Conservation (phyloP, 1,139 yeast species). For the Ogataea hybrid region DNA sequence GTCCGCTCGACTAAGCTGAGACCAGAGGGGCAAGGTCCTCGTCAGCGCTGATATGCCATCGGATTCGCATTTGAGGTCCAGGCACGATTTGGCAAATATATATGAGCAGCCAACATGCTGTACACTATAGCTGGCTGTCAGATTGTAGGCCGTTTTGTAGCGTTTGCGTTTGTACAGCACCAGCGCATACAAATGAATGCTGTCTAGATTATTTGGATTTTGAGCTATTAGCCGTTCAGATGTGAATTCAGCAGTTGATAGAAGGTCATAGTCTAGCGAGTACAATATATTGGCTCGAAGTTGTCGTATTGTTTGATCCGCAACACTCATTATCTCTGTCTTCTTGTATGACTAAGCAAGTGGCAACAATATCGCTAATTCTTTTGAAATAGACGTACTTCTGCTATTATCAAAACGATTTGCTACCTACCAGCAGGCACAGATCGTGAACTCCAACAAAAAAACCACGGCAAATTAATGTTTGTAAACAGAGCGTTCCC, state of each 20-base stretch:
- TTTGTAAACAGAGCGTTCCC: slow-evolving; percentile 10
- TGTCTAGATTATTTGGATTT: slow-evolving; percentile 46
- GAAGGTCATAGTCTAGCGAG: slow-evolving; percentile 67
- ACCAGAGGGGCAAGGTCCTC: slow-evolving; percentile 38
- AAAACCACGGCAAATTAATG: neutral
- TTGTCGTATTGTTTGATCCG: slow-evolving; percentile 35
- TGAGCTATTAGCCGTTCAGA: slow-evolving; percentile 69
- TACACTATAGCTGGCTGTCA: slow-evolving; percentile 35
- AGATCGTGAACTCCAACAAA: no score
- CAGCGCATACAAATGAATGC: slow-evolving; percentile 62
- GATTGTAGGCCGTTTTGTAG: slow-evolving; percentile 58
- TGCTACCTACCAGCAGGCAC: no score
- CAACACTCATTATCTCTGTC: slow-evolving; percentile 20
- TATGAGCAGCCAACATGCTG: slow-evolving; percentile 70
- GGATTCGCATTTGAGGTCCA: slow-evolving; percentile 50
- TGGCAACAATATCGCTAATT: neutral
- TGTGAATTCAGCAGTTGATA: slow-evolving; percentile 75
- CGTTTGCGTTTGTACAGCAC: slow-evolving; percentile 55
- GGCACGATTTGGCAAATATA: slow-evolving; percentile 65
- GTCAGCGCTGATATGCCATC: slow-evolving; percentile 67
- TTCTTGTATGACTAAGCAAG: slow-evolving; percentile 3
- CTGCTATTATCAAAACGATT: no score
- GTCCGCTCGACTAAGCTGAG: slow-evolving; percentile 9
- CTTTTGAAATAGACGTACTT: neutral
- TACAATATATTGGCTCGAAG: slow-evolving; percentile 61